Conservation (phyloP, 108 stramenopile species). For the Skeletonema costatum region DNA sequence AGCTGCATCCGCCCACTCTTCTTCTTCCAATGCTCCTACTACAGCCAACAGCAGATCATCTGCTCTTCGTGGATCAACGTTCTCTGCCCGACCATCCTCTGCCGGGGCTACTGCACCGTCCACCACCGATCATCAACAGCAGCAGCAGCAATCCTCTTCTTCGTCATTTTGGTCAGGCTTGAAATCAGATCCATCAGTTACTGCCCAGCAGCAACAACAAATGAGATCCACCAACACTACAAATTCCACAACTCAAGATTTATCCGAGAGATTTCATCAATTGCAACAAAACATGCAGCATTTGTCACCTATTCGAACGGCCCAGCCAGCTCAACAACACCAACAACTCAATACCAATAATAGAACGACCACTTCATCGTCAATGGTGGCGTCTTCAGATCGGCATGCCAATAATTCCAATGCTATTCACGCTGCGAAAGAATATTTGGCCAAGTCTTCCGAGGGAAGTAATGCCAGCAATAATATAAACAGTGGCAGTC, state of each 20-base stretch:
- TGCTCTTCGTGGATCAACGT: not conserved
- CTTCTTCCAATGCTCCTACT: not conserved
- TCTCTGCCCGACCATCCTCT: not conserved
- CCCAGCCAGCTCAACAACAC: not conserved
- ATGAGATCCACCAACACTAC: not conserved
- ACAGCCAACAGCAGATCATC: not conserved
- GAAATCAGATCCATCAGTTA: not conserved
- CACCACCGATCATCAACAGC: not conserved
- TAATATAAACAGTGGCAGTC: too few species aligned
- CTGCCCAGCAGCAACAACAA: not conserved
- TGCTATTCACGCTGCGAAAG: not conserved
- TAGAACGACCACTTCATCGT: not conserved
- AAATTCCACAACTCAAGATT: not conserved
- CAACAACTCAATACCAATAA: conserved; percentile 7
- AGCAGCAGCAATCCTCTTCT: not conserved
- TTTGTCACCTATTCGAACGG: not conserved
- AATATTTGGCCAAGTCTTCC: not conserved
- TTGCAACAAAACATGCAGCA: conserved; percentile 4
- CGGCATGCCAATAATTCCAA: not conserved
- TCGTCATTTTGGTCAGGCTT: not conserved
- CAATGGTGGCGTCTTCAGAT: not conserved
- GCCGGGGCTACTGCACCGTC: too few species aligned
- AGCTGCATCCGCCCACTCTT: not conserved
- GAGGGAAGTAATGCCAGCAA: too few species aligned
- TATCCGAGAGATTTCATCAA: not conserved